phyloP scores from a whole-genome alignment of 2,329 filamentous ascomycete genomes.

The Sporothrix euskadiensis region DNA sequence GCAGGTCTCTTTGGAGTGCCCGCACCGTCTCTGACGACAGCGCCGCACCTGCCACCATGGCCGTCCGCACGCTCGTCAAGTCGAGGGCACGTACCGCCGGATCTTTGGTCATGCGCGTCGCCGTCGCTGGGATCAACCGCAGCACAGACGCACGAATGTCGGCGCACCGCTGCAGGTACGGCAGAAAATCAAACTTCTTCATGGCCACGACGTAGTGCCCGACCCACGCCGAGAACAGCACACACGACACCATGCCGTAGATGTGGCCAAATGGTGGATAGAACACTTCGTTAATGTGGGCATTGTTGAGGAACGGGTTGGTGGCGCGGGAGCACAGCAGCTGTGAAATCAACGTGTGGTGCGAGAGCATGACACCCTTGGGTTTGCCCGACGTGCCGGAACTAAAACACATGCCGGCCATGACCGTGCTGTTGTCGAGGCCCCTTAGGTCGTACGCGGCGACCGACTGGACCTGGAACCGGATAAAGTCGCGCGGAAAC shows the following conservation, averaged over 20 bases:
- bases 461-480: constrained; percentile 23
- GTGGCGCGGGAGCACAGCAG: constrained; percentile 42
- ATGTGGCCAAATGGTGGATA: constrained; percentile 52
- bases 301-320: constrained; percentile 35
- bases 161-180: constrained; percentile 68
- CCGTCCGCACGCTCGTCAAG: constrained; percentile 61
- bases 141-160: constrained; percentile 67
- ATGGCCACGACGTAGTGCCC: constrained; percentile 63
- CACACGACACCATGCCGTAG: constrained; percentile 48
- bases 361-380: constrained; percentile 51
- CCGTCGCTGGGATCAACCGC: constrained; percentile 70
- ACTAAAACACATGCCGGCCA: constrained; percentile 45
- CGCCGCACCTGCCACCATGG: constrained; percentile 70
- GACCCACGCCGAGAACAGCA: constrained; percentile 42
- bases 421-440: constrained; percentile 25
- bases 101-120: constrained; percentile 72
- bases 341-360: constrained; percentile 45
- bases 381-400: constrained; percentile 52
- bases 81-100: constrained; percentile 66
- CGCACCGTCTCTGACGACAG: constrained; percentile 56
- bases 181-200: constrained; percentile 71
- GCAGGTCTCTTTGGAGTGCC: constrained; percentile 53
- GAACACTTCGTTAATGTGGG: constrained; percentile 36
- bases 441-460: neutral
- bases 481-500: constrained; percentile 24